Evolutionary conservation across 2,329 filamentous ascomycete genomes (phyloP), one percentile per base, ranked within the genome.

Genomic region (Talaromyces marneffei): DNA sequence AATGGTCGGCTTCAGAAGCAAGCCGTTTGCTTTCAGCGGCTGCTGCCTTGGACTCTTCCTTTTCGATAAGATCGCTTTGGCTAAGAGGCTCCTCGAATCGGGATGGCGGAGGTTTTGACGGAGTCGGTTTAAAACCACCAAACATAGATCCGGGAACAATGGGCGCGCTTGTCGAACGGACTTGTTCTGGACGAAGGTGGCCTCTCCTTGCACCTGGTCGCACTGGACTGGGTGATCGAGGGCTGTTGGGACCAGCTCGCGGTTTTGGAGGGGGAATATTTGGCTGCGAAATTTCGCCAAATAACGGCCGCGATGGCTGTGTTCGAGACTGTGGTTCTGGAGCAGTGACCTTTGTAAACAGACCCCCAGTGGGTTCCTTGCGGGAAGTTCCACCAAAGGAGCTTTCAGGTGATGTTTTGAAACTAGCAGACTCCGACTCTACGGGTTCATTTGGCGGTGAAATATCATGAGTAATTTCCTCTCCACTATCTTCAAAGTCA

Each of bases 171-270:
- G 73, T 68, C 27, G 76, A 74, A 63, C 75, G 72, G 10, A 72
- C 67, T 18, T 65, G 62, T 20, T 77, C 73, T 9, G 68, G 62
- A 48, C 73, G 69, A 33, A 76, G 64, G 2, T 67, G 63, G 25
- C 68, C 70, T 57, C 69, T 70, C 37, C 69, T 65, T 27, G 65
- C 62, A 10, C 65, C 65, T 16, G 68, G 62, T 23, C 79, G 75
- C n/a, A 78, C 71, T 8, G 79, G 79, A 60, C 79, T 81, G 4
- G 78, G 78, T 9, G 79, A 80, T 27, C 78, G 71, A 25, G 77
- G 77, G 57, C 71, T 72, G 64, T 78, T 71, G 23, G 66, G 67
- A 42, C 65, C 66, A 33, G 27, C 64, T 64, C 72, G 68, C 35
- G 70, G 63, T 25, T 72, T 70, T 4, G 75, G 70, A 33, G 76